Conservation (phyloP, 179 eudicot genomes). For the Drosera spatulata region DNA sequence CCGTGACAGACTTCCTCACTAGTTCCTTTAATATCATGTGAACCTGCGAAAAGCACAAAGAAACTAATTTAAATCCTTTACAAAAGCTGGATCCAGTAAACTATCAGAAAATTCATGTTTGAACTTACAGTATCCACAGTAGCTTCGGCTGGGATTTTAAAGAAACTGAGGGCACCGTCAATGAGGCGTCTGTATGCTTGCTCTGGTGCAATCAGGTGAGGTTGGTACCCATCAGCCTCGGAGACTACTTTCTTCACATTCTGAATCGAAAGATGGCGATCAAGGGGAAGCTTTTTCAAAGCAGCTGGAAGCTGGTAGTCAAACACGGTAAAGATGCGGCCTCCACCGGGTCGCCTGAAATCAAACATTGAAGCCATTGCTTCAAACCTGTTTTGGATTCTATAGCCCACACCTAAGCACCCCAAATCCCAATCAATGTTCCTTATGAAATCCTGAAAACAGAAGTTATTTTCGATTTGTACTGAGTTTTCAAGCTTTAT, state of each 20-base stretch:
- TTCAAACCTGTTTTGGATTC: too few relatives aligned
- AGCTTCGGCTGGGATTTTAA: constrained; percentile 87
- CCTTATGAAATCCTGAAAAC: too few relatives aligned
- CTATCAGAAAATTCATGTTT: too few relatives aligned
- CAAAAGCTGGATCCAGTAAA: too few relatives aligned
- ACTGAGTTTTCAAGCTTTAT: too few relatives aligned
- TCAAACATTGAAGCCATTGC: too few relatives aligned
- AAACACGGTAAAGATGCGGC: constrained; percentile 83
- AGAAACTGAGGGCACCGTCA: constrained; percentile 65
- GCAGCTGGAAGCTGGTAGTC: constrained; percentile 98
- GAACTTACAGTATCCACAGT: constrained; percentile 85
- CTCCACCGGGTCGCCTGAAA: constrained; percentile 86
- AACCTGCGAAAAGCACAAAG: constrained; percentile 29
- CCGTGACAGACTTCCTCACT: constrained; percentile 80
- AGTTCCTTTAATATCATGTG: constrained; percentile 90
- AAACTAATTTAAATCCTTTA: too few relatives aligned
- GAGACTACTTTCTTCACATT: constrained; percentile 70
- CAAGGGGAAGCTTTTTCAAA: constrained; percentile 78
- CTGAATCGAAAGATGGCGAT: constrained; percentile 71
- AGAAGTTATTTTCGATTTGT: too few relatives aligned
- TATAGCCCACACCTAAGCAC: too few relatives aligned
- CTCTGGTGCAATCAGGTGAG: constrained; percentile 94
- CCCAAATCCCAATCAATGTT: too few relatives aligned
- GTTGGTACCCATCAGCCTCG: constrained; percentile 94
- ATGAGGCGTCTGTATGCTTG: constrained; percentile 91